Percentiles rank a stretch among this genome's conserved stretches.
Conservation (phyloP, 768 basidiomycete species). For the Arthromyces matolae region DNA sequence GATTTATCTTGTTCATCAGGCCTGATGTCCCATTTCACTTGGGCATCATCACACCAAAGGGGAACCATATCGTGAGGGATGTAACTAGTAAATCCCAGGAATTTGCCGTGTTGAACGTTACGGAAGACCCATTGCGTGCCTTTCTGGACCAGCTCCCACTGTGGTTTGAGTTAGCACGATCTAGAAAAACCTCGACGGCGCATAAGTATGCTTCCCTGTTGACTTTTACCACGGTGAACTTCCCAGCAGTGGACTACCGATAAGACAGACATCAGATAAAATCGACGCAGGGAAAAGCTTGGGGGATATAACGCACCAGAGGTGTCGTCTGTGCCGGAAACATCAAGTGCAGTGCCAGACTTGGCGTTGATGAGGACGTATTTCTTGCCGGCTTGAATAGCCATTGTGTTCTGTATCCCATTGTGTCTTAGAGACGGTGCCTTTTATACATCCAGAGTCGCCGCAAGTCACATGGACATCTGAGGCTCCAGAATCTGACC, state of each 20-base stretch:
- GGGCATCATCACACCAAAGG: conserved; percentile 10
- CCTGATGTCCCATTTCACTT: conserved; percentile 17
- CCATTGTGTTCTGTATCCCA: conserved; percentile 10
- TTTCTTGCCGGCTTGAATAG: conserved; percentile 9
- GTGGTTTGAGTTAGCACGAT: not conserved
- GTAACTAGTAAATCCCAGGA: conserved; percentile 12
- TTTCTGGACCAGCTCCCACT: conserved; percentile 35
- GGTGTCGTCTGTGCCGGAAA: conserved; percentile 42
- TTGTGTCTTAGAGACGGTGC: not conserved
- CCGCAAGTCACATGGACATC: not conserved
- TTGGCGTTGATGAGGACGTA: conserved; percentile 27
- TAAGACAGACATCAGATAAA: too few relatives aligned
- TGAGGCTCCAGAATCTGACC: not conserved
- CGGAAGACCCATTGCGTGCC: conserved; percentile 29
- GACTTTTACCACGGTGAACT: too few relatives aligned
- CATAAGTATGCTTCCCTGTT: too few relatives aligned
- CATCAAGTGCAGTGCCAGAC: conserved; percentile 40
- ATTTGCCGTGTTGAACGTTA: conserved; percentile 15
- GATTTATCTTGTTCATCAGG: conserved; percentile 11
- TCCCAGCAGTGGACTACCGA: too few relatives aligned
- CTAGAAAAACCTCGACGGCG: not conserved
- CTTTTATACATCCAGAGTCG: conserved; percentile 3
- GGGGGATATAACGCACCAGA: conserved; percentile 23
- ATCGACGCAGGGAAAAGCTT: not conserved
- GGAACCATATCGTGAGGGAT: conserved; percentile 6